These are phyloP conservation scores for Dendrobium huoshanense DNA, from an alignment of 106 monocot genomes.

Conservation along the genomic window DNA sequence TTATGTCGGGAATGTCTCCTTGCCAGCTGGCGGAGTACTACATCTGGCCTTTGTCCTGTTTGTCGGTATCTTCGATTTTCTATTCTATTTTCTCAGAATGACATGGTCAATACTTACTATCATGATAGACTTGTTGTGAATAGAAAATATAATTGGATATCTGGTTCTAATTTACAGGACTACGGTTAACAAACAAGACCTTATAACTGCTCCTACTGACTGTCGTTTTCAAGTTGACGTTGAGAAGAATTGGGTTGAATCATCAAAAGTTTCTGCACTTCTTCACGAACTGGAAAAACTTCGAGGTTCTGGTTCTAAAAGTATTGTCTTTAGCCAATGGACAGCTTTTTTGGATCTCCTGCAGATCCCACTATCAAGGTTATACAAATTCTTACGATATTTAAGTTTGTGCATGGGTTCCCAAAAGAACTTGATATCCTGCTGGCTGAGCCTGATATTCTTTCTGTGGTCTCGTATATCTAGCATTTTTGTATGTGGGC, in stretches of 20 bases:
- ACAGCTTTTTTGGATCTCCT: constrained; percentile 96
- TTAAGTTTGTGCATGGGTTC: background rate
- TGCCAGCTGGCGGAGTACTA: constrained; percentile 65
- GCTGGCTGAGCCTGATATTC: background rate
- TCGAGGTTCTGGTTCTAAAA: constrained; percentile 62
- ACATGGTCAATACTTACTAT: background rate
- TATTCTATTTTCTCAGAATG: background rate
- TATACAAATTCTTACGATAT: constrained; percentile 3
- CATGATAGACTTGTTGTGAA: background rate
- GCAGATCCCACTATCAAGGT: constrained; percentile 83
- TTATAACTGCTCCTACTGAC: constrained; percentile 77
- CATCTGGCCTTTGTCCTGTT: constrained; percentile 78
- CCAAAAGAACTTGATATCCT: background rate
- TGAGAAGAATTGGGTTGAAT: constrained; percentile 89
- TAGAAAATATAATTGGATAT: background rate
- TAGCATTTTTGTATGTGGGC: background rate
- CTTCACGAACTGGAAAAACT: constrained; percentile 63
- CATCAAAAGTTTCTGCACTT: constrained; percentile 80
- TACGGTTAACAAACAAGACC: constrained; percentile 47
- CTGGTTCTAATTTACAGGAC: constrained; percentile 34
- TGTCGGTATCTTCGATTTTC: constrained; percentile 50
- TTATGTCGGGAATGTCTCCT: constrained; percentile 88
- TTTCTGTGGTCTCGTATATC: background rate
- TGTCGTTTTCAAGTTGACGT: constrained; percentile 76
- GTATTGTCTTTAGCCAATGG: constrained; percentile 99